Conservation (phyloP, 352 stramenopile genomes). For the Phytopythium aichiense region DNA sequence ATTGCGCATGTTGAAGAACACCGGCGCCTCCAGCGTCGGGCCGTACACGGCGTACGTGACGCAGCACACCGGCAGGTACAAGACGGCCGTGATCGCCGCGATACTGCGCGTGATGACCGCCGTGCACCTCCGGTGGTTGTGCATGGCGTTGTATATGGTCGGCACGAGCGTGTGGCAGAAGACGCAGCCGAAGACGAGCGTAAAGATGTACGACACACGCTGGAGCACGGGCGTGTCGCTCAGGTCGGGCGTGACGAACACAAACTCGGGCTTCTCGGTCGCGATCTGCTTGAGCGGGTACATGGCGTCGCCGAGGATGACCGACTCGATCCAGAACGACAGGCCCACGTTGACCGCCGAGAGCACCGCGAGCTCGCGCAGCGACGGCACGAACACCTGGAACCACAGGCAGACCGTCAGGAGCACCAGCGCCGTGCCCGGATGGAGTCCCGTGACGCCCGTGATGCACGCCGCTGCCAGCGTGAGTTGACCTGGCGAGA, state of each 20-base stretch:
- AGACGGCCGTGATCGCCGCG: constrained; percentile 34
- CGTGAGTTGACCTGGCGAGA: constrained; percentile 34
- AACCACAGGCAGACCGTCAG: constrained; percentile 51
- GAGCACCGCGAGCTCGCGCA: constrained; percentile 48
- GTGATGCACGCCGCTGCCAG: constrained; percentile 54
- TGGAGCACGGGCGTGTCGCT: constrained; percentile 40
- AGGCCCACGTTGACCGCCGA: constrained; percentile 76
- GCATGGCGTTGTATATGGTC: constrained; percentile 77
- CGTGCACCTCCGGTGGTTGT: constrained; percentile 47
- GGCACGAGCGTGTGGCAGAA: constrained; percentile 70
- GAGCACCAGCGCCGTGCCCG: constrained; percentile 50
- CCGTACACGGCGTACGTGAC: constrained; percentile 78
- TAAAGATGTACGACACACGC: constrained; percentile 74
- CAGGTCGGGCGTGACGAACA: constrained; percentile 65
- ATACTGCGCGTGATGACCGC: constrained; percentile 48
- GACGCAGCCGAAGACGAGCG: constrained; percentile 55
- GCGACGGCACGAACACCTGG: constrained; percentile 64
- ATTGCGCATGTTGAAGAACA: constrained; percentile 86
- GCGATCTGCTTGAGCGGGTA: constrained; percentile 78
- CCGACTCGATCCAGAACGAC: constrained; percentile 72
- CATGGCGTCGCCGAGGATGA: constrained; percentile 82
- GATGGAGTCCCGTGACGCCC: constrained; percentile 52
- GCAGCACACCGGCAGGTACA: constrained; percentile 75
- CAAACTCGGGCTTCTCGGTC: constrained; percentile 50
- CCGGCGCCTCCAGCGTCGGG: constrained; percentile 60